These are phyloP conservation scores for Annulohypoxylon bovei DNA, from an alignment of 495 filamentous ascomycete species.

Conservation along the genomic window DNA sequence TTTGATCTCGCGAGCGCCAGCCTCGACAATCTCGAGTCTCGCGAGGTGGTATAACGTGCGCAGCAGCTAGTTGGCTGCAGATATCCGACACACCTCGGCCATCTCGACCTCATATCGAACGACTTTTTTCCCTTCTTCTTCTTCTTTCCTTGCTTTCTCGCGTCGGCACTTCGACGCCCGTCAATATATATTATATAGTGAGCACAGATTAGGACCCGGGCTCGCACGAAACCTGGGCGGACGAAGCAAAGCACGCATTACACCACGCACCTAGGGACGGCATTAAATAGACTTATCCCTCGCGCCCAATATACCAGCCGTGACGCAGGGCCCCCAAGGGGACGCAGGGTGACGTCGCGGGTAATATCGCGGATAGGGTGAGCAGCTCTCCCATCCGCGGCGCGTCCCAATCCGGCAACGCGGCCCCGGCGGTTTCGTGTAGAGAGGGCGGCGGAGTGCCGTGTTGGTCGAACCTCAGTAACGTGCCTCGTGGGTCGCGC, in stretches of 20 bases:
- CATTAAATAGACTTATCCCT: neutral
- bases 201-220: conserved; percentile 20
- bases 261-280: neutral
- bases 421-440: conserved; percentile 32
- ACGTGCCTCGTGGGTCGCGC: neutral
- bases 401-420: conserved; percentile 23
- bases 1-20: neutral
- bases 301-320: neutral
- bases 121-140: neutral
- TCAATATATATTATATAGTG: conserved; percentile 28
- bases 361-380: conserved; percentile 17
- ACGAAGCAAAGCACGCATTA: neutral
- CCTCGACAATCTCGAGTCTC: neutral
- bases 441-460: no score
- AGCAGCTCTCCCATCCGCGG: conserved; percentile 7
- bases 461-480: conserved; percentile 13
- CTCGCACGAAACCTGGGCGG: neutral
- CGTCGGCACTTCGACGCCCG: conserved; percentile 36
- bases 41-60: neutral
- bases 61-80: neutral
- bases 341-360: conserved; percentile 18
- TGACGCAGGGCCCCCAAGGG: neutral
- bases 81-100: conserved; percentile 4
- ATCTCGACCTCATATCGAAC: neutral
- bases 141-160: no score